phyloP scores from a whole-genome alignment of 257 asterid genomes.

The Solanum medicagineum region DNA sequence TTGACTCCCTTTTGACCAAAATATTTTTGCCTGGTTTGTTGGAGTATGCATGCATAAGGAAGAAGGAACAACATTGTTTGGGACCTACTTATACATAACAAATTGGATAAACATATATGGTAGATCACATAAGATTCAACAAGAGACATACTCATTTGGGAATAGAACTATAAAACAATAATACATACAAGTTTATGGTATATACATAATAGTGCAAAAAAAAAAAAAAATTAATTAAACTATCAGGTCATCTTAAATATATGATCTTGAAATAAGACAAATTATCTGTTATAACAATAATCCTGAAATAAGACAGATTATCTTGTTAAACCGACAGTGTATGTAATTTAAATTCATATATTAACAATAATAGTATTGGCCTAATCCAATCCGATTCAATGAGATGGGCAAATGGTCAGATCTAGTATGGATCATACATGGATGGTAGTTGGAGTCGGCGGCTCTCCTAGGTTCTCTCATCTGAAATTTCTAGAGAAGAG shows the following conservation, averaged over 20 bases:
- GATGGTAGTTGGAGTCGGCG: too few species aligned
- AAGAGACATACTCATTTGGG: neutral
- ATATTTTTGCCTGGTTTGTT: constrained; percentile 33
- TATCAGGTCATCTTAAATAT: neutral
- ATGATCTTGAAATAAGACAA: neutral
- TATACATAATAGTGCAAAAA: neutral
- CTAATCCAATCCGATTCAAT: neutral
- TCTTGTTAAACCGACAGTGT: neutral
- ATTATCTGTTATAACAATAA: too few species aligned
- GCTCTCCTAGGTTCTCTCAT: too few species aligned
- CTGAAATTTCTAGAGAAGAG: too few species aligned
- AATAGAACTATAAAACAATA: neutral
- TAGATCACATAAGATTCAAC: constrained; percentile 12
- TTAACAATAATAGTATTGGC: neutral
- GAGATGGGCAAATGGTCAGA: too few species aligned
- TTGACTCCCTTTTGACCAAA: constrained; percentile 51
- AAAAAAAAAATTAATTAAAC: neutral
- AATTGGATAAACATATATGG: constrained; percentile 28
- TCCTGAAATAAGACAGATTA: neutral
- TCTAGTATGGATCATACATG: too few species aligned
- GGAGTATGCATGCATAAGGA: constrained; percentile 59
- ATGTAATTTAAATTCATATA: neutral
- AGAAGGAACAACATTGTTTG: constrained; percentile 12
- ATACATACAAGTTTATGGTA: neutral
- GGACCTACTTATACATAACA: constrained; percentile 24